These are phyloP conservation scores for Crucihimalaya himalaica DNA, from an alignment of 345 rosid genomes.

Conservation along the genomic window DNA sequence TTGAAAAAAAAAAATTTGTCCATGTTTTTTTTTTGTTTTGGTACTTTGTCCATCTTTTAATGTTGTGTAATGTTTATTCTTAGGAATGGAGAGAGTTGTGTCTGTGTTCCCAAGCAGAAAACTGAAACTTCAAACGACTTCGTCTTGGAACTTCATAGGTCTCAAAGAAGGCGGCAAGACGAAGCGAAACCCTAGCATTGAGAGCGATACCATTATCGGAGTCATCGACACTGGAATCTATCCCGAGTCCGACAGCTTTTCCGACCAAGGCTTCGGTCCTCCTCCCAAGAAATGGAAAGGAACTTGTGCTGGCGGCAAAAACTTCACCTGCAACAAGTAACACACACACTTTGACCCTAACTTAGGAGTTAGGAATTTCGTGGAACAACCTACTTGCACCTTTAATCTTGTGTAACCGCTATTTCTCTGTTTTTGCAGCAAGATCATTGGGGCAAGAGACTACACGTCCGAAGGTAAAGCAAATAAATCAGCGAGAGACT, in stretches of 20 bases:
- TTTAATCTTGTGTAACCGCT: not conserved
- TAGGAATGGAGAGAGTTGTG: constrained; percentile 22
- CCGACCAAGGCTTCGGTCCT: constrained; percentile 14
- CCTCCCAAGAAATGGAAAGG: constrained; percentile 26
- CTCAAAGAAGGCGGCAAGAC: constrained; percentile 9
- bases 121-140: constrained; percentile 15
- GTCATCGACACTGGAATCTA: constrained; percentile 24
- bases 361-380: not conserved
- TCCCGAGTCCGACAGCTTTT: constrained; percentile 23
- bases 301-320: constrained; percentile 20
- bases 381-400: not conserved
- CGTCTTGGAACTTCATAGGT: constrained; percentile 26
- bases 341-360: not conserved
- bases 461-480: not conserved
- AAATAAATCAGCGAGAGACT: constrained; percentile 38
- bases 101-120: constrained; percentile 24
- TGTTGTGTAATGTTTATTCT: not conserved
- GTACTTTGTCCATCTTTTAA: not conserved
- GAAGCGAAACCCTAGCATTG: constrained; percentile 12
- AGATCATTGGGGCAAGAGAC: constrained; percentile 50
- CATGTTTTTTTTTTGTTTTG: not conserved
- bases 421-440: constrained; percentile 38
- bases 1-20: too few relatives aligned
- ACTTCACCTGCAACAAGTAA: constrained; percentile 24
- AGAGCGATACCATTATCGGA: constrained; percentile 17